A percentile compares a stretch with the other conserved stretches of the same genome.
These are phyloP conservation scores for Licmophora abbreviata DNA, from an alignment of 108 stramenopile genomes.

Conservation along the genomic window DNA sequence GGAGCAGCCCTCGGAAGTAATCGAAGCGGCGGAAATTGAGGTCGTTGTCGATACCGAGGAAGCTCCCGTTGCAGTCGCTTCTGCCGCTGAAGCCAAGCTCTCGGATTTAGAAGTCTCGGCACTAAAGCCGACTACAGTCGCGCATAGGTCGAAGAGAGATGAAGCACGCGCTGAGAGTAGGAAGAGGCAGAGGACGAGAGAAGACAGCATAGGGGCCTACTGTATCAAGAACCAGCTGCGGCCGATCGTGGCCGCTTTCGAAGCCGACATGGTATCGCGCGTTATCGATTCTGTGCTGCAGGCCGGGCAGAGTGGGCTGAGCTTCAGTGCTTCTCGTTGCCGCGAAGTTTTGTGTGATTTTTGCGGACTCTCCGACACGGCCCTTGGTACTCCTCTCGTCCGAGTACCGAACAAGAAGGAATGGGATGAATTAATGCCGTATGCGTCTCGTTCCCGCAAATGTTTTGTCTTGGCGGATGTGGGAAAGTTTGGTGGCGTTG, in stretches of 20 bases:
- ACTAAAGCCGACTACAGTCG: too few relatives aligned
- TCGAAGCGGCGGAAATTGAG: slow-evolving; percentile 35
- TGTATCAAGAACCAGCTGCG: slow-evolving; percentile 55
- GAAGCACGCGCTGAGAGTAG: slow-evolving; percentile 30
- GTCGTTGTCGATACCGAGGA: slow-evolving; percentile 21
- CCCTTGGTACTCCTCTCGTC: slow-evolving; percentile 67
- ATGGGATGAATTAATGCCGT: slow-evolving; percentile 64
- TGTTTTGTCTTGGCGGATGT: slow-evolving; percentile 58
- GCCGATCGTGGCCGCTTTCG: slow-evolving; percentile 68
- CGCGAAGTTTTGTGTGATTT: slow-evolving; percentile 50
- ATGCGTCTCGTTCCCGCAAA: slow-evolving; percentile 30
- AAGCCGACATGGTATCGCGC: slow-evolving; percentile 56
- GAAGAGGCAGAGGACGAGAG: slow-evolving; percentile 59
- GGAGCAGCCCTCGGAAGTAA: slow-evolving; percentile 8
- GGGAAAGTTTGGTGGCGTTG: slow-evolving; percentile 1
- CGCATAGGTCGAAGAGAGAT: too few relatives aligned
- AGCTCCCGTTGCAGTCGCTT: slow-evolving; percentile 3
- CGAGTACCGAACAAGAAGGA: slow-evolving; percentile 65
- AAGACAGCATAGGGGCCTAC: slow-evolving; percentile 60
- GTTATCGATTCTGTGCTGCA: slow-evolving; percentile 54
- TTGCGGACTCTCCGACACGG: slow-evolving; percentile 68
- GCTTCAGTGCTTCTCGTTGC: slow-evolving; percentile 45
- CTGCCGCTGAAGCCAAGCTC: slow-evolving; percentile 15
- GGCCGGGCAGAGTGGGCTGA: slow-evolving; percentile 37
- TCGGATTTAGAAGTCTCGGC: slow-evolving; percentile 35